These are phyloP conservation scores for Podospora comata DNA, from an alignment of 495 filamentous ascomycete genomes.

Conservation along the genomic window DNA sequence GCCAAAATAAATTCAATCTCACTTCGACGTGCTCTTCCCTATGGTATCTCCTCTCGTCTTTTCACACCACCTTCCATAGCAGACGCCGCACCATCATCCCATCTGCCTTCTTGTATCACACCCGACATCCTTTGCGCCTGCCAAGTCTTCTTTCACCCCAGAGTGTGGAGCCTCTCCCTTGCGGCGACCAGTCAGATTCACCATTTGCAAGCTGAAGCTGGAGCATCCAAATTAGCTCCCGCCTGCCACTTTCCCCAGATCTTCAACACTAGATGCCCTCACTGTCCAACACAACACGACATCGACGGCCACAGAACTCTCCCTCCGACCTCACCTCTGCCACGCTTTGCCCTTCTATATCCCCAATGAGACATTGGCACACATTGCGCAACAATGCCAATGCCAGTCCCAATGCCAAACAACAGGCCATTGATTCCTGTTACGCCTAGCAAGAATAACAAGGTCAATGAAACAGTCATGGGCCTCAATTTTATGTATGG, in stretches of 20 bases:
- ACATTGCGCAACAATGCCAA: neutral
- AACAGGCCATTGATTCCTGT: slow-evolving; percentile 4
- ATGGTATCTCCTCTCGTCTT: neutral
- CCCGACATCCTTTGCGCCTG: neutral
- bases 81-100: no score
- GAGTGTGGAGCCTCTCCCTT: neutral
- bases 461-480: slow-evolving; percentile 12
- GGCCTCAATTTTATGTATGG: slow-evolving; percentile 27
- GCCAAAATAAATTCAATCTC: neutral
- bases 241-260: neutral
- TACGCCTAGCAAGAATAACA: slow-evolving; percentile 23
- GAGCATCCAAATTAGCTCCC: neutral
- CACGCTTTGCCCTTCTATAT: neutral
- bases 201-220: neutral
- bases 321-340: neutral
- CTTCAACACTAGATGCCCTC: slow-evolving; percentile 1
- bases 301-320: neutral
- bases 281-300: neutral
- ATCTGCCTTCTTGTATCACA: no score
- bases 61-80: neutral
- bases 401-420: slow-evolving; percentile 4
- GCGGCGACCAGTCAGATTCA: neutral
- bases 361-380: neutral
- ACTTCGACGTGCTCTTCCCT: neutral
- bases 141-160: neutral